Evolutionary conservation across 768 basidiomycete genomes (phyloP).

Genomic region (Mycena capillaripes): DNA sequence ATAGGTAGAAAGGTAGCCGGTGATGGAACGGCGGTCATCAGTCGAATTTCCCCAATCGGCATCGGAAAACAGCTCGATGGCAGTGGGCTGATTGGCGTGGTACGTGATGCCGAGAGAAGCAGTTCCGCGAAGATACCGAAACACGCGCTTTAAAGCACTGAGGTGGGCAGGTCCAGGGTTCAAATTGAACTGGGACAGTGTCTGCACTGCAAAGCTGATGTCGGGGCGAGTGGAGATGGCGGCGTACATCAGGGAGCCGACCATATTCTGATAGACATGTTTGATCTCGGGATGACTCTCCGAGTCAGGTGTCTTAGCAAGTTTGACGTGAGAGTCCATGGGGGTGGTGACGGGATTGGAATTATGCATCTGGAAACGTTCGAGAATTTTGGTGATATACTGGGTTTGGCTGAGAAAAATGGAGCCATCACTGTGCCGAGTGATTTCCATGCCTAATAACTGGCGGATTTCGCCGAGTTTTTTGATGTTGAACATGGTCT

Average conservation of each 20-base stretch:
- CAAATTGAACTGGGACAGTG: constrained; percentile 42
- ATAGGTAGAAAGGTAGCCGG: constrained; percentile 4
- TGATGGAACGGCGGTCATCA: constrained; percentile 9
- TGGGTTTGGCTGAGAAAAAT: constrained; percentile 36
- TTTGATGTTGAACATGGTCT: constrained; percentile 31
- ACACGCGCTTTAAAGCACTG: constrained; percentile 4
- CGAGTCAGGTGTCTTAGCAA: constrained; percentile 14
- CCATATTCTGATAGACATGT: constrained; percentile 40
- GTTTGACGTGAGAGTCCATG: constrained; percentile 21
- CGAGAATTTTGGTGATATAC: constrained; percentile 36
- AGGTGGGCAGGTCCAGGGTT: constrained; percentile 12
- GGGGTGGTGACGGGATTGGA: constrained; percentile 5
- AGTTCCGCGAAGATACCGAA: constrained; percentile 13
- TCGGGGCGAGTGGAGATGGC: constrained; percentile 49
- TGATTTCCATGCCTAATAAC: constrained; percentile 43
- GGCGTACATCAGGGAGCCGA: constrained; percentile 47
- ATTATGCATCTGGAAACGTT: constrained; percentile 26
- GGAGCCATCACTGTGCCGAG: constrained; percentile 28
- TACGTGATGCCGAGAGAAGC: constrained; percentile 13
- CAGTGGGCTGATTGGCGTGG: not conserved
- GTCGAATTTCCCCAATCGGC: constrained; percentile 13
- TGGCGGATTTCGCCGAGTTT: constrained; percentile 35
- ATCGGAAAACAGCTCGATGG: constrained; percentile 15
- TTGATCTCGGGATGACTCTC: constrained; percentile 28
- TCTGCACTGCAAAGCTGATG: constrained; percentile 45